Conservation (phyloP, 768 basidiomycete species). For the Gautieria morchelliformis region DNA sequence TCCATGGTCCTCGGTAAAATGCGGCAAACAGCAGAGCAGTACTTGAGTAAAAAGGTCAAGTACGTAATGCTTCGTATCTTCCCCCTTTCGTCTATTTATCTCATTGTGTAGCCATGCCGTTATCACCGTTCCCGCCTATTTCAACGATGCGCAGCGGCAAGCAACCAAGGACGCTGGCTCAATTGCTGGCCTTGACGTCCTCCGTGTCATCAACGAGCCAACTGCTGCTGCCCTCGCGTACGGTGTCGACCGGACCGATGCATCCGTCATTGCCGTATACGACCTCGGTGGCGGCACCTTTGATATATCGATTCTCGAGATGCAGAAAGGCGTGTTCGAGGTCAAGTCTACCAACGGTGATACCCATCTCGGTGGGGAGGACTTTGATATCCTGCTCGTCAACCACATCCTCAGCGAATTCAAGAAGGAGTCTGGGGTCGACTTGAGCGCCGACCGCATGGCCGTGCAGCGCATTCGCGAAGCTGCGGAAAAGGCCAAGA, state of each 20-base stretch:
- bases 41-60: slow-evolving; percentile 88
- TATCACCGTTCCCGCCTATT: slow-evolving; percentile 95
- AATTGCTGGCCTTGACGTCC: slow-evolving; percentile 94
- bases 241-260: slow-evolving; percentile 75
- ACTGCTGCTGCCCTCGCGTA: slow-evolving; percentile 98
- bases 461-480: slow-evolving; percentile 98
- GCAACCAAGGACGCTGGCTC: slow-evolving; percentile 97
- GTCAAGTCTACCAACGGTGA: slow-evolving; percentile 99
- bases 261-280: slow-evolving; percentile 93
- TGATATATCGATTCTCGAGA: slow-evolving; percentile 98
- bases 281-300: slow-evolving; percentile 98
- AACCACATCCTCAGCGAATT: slow-evolving; percentile 82
- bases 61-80: slow-evolving; percentile 36
- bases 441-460: slow-evolving; percentile 82
- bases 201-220: slow-evolving; percentile 98
- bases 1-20: slow-evolving; percentile 88
- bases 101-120: slow-evolving; percentile 57
- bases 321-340: slow-evolving; percentile 99
- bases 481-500: slow-evolving; percentile 99
- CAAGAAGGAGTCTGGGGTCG: slow-evolving; percentile 85
- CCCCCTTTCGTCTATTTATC: neutral
- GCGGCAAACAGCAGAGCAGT: slow-evolving; percentile 93
- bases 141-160: slow-evolving; percentile 99
- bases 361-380: slow-evolving; percentile 95
- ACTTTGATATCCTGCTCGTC: slow-evolving; percentile 89